These are phyloP conservation scores for Aspergillus nidulans DNA, from an alignment of 495 filamentous ascomycete genomes.

Conservation along the genomic window DNA sequence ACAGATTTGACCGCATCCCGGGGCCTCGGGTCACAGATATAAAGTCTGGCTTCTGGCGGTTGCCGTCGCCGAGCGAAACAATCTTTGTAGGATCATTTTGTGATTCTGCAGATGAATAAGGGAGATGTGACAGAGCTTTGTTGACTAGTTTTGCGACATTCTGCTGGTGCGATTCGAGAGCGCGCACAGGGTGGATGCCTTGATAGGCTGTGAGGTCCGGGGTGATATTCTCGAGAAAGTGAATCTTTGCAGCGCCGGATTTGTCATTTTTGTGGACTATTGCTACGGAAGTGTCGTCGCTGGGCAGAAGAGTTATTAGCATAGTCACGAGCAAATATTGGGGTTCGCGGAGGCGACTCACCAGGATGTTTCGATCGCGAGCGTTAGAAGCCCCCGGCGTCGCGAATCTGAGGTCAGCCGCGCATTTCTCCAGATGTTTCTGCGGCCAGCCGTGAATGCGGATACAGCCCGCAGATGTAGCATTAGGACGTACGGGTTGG, in stretches of 20 bases:
- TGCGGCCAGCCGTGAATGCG: constrained; percentile 22
- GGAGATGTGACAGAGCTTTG: constrained; percentile 55
- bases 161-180: constrained; percentile 68
- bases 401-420: constrained; percentile 8
- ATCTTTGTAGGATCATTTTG: constrained; percentile 8
- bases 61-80: constrained; percentile 20
- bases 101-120: constrained; percentile 21
- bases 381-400: constrained; percentile 55
- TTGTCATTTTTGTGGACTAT: constrained; percentile 60
- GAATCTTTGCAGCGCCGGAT: constrained; percentile 47
- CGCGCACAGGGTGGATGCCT: constrained; percentile 73
- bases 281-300: constrained; percentile 93
- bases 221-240: constrained; percentile 80
- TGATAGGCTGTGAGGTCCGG: constrained; percentile 64
- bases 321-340: too few relatives aligned
- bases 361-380: constrained; percentile 95
- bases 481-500: constrained; percentile 19
- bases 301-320: constrained; percentile 15
- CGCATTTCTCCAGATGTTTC: constrained; percentile 6
- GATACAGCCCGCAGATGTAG: constrained; percentile 16
- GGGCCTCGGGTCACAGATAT: constrained; percentile 84
- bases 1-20: constrained; percentile 74
- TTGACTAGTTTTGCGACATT: constrained; percentile 62
- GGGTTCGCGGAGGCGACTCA: constrained; percentile 19
- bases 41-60: constrained; percentile 62